Evolutionary conservation across 495 filamentous ascomycete species (phyloP), one percentile per base, ranked within the genome.

Genomic region (Aspergillus heteromorphus): DNA sequence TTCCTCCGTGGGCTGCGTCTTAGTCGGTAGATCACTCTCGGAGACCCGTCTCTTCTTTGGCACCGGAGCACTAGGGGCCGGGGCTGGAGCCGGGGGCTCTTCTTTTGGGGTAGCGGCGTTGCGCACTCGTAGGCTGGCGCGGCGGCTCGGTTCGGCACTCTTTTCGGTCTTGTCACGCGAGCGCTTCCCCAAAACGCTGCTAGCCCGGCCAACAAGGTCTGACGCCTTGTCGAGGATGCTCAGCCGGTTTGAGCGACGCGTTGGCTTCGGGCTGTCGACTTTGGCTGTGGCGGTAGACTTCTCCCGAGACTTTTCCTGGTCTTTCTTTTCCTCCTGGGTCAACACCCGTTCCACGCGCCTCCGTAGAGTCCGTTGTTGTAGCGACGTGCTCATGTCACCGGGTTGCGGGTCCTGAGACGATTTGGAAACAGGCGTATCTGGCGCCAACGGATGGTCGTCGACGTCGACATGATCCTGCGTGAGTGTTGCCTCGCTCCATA

Each of bases 151-250:
- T 23, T 71, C 71, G 54, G 76, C 77, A 17, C 68, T 72, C 41
- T 69, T 69, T 45, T 79, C 73, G 48, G 68, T 58, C 30, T 62
- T 58, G 20, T 74, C 75, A 51, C 78, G 65, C 17, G 75, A 69
- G 40, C 82, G 73, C 69, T 85, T 86, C 20, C 82, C 82, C 47
- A 85, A 58, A 41, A 78, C 76, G 59, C 65, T 72, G 45, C 57
- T 71, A 42, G 71, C 70, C 53, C 74, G 71, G 14, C 62, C 70
- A n/a, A 78, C 56, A 5, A 78, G 47, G 42, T 69, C 73, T 1
- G 74, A 72, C 1, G 77, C 74, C 47, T 73, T 76, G n/a, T 62
- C 65, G 23, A 78, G 23, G 18, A 79, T 11, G 51, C 68, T 70
- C 49, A 76, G 53, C 27, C 79, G 75, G 49, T 68, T 54, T 2